Base-by-base conservation (phyloP, 2,329 filamentous ascomycete genomes). In the Aspergillus intermedius region DNA sequence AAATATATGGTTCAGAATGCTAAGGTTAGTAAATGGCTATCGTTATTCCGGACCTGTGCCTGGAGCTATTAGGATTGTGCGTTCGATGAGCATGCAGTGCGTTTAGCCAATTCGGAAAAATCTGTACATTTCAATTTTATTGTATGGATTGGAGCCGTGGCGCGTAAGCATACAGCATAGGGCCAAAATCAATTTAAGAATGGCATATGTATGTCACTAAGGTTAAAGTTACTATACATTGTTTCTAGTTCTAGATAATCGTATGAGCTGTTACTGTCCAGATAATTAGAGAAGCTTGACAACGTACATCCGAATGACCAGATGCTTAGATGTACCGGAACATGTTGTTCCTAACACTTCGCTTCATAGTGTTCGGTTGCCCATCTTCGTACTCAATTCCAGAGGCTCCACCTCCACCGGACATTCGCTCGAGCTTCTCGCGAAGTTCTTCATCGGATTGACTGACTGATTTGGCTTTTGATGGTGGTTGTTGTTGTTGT, bases 311-410 rank as follows among this genome's bases (percentile, higher is more conserved):
- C 34, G 8, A 17, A 37, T 37, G 6, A 40, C 48, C 37, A 44
- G 30, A 34, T n/a, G 13, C 8, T 28, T 46, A 67, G 19, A 88
- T 87, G 51, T 85, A 79, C 13, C 85, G 74, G 63, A 90, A 90
- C 85, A 89, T 89, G 58, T 89, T 89, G 46, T 84, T 80, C 63
- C 78, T 83, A 9, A 91, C 87, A 32, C 83, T 78, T 44, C 86
- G 74, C 69, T 88, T 90, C 77, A 91, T 84, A 0, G 83, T 75
- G 5, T 81, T 81, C 0, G 87, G 81, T 63, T 84, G 78, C 0
- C 87, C 87, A 57, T 88, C 78, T 64, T 91, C 87, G 51, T 87
- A 84, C 65, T 90, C 86, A 4, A 91, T 71, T 1, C 86, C 87
- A 3, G 84, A 75, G 22, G 78, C 79, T 7, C 87, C 86, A 3